Evolutionary conservation across 1,139 yeast genomes (phyloP), one percentile per base, ranked within the genome.

Genomic region (Saccharomyces hybrid): DNA sequence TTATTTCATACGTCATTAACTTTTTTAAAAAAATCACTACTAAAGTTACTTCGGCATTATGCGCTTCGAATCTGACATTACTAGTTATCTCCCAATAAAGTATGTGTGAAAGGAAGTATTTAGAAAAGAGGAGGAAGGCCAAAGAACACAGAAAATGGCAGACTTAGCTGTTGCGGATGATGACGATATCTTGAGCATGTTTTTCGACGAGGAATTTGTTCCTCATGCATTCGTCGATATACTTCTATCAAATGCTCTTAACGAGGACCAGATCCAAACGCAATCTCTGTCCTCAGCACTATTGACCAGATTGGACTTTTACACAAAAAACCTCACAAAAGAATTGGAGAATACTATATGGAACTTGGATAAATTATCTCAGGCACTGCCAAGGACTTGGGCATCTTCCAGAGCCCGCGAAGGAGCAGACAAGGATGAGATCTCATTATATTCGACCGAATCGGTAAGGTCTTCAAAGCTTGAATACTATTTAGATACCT

Each of bases 401-500:
- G 28, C 28, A 46, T 27, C 32, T 20, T 11, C n/a, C 51, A 5
- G 61, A 61, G 38, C 59, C 58, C 9, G 23, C 13, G 42, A 38
- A 38, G 42, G 11, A 32, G 26, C 20, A 11, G 32, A n/a, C 28
- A 42, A 27, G 5, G 59, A 57, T 44, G 56, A 58, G 53, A 38
- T 50, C 56, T 52, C 51, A 59, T 62, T 52, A 53, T 62, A 62
- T 8, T 32, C 50, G 23, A 44, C 42, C 8, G 49, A 48, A 34
- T 27, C 47, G 16, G 48, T 53, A 41, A 74, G 76, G 6, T 70
- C 75, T 28, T 79, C 86, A 9, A 74, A 88, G 58, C 68, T 86
- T 52, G 85, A 84, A 61, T 84, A 84, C 66, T 84, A 83, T 63
- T 70, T 83, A 46, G 84, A 82, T 52, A 78, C 84, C 2, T 69